Percentiles rank a stretch among this genome's conserved stretches.
phyloP scores from a whole-genome alignment of 352 stramenopile genomes.

The Lagenidium giganteum region DNA sequence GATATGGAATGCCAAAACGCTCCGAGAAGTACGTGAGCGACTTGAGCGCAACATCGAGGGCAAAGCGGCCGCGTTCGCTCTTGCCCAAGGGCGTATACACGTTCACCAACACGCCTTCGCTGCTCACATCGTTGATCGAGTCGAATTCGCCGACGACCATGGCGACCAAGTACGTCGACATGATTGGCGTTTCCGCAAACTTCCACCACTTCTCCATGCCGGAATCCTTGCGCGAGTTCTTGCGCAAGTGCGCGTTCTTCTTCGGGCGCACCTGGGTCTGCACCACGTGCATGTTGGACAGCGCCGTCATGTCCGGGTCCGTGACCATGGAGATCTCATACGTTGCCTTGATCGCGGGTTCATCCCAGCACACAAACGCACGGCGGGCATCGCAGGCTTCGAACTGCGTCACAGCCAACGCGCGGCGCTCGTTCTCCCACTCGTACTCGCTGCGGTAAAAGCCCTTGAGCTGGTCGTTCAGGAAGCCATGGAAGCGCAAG shows the following conservation, averaged over 20 bases:
- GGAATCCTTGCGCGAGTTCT: conserved; percentile 32
- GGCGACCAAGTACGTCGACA: conserved; percentile 97
- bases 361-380: conserved; percentile 98
- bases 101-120: conserved; percentile 90
- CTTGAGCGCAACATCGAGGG: conserved; percentile 67
- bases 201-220: conserved; percentile 65
- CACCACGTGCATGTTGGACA: conserved; percentile 96
- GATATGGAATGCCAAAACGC: conserved; percentile 88
- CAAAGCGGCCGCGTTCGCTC: conserved; percentile 86
- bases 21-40: conserved; percentile 69
- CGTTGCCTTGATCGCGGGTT: conserved; percentile 94
- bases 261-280: conserved; percentile 59
- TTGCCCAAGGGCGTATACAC: conserved; percentile 95
- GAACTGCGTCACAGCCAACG: conserved; percentile 90
- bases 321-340: conserved; percentile 94
- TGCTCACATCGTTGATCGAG: conserved; percentile 85
- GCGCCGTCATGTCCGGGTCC: conserved; percentile 85
- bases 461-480: conserved; percentile 93
- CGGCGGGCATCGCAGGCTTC: conserved; percentile 84
- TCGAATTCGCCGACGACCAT: conserved; percentile 97
- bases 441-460: conserved; percentile 96
- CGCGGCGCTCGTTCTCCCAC: conserved; percentile 85
- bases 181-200: conserved; percentile 93
- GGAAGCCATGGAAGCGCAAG: conserved; percentile 58
- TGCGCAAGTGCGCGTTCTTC: conserved; percentile 50